Evolutionary conservation across 129 eudicot genomes (phyloP).

Genomic region (Chrysanthemum lavandulifolium): DNA sequence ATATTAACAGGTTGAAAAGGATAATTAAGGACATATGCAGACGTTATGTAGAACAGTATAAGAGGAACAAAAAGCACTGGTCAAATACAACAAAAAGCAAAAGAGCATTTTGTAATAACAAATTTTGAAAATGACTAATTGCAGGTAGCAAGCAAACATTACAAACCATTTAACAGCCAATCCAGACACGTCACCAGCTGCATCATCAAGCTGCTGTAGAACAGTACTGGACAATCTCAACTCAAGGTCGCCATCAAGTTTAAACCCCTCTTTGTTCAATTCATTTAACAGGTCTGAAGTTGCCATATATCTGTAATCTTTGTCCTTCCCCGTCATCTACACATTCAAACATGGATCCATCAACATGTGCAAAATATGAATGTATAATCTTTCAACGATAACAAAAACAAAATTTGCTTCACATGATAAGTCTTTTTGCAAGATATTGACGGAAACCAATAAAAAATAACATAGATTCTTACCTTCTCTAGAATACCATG

Average conservation of each 20-base stretch:
- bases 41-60: too few species aligned
- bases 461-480: constrained; percentile 17
- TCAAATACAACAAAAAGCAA: background rate
- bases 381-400: constrained; percentile 7
- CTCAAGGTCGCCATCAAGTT: constrained; percentile 79
- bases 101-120: background rate
- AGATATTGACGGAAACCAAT: background rate
- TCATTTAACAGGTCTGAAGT: constrained; percentile 95
- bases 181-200: constrained; percentile 97
- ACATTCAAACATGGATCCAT: constrained; percentile 16
- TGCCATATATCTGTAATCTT: constrained; percentile 98
- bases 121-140: background rate
- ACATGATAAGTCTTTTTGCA: background rate
- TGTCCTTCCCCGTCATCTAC: constrained; percentile 99
- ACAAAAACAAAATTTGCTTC: background rate
- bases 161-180: constrained; percentile 92
- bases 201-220: constrained; percentile 96
- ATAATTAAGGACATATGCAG: constrained; percentile 5
- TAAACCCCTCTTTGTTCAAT: constrained; percentile 84
- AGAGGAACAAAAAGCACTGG: background rate
- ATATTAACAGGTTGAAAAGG: constrained; percentile 7
- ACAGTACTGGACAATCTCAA: constrained; percentile 71
- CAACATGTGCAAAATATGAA: constrained; percentile 8
- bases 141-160: constrained; percentile 6
- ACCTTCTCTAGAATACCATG: constrained; percentile 95